Percentiles rank a stretch among this genome's conserved stretches.
Conservation (phyloP, 345 rosid species). For the Salix dunnii region DNA sequence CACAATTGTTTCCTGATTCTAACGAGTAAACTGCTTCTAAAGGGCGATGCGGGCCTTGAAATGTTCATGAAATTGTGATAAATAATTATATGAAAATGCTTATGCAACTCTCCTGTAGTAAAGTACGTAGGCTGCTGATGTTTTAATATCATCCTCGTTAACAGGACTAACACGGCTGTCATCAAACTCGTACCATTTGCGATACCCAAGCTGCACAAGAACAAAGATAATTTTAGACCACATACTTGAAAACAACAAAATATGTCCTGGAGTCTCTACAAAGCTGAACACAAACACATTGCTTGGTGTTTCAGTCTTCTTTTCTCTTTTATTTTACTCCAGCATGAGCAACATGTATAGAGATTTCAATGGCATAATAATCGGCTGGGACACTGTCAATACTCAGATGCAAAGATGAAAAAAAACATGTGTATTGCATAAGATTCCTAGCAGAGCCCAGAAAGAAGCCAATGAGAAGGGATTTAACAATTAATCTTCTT, state of each 20-base stretch:
- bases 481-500: too few species aligned
- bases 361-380: background rate
- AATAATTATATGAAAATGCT: background rate
- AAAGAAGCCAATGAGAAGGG: too few species aligned
- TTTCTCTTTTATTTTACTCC: background rate
- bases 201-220: conserved; percentile 20
- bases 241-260: background rate
- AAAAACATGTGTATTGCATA: too few species aligned
- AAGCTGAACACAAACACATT: background rate
- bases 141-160: conserved; percentile 8
- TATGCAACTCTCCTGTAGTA: conserved; percentile 21
- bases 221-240: background rate
- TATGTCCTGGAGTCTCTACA: background rate
- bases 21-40: background rate
- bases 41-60: background rate
- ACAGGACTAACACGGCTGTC: conserved; percentile 12
- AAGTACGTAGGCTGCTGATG: conserved; percentile 26
- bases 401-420: too few species aligned
- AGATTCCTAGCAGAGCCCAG: too few species aligned
- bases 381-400: too few species aligned
- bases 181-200: conserved; percentile 21
- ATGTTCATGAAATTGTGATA: background rate
- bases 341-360: background rate
- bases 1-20: background rate
- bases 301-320: background rate